A percentile compares a stretch with the other conserved stretches of the same genome.
phyloP scores from a whole-genome alignment of 2,329 filamentous ascomycete species.

The Sarocladiaceae sp. region DNA sequence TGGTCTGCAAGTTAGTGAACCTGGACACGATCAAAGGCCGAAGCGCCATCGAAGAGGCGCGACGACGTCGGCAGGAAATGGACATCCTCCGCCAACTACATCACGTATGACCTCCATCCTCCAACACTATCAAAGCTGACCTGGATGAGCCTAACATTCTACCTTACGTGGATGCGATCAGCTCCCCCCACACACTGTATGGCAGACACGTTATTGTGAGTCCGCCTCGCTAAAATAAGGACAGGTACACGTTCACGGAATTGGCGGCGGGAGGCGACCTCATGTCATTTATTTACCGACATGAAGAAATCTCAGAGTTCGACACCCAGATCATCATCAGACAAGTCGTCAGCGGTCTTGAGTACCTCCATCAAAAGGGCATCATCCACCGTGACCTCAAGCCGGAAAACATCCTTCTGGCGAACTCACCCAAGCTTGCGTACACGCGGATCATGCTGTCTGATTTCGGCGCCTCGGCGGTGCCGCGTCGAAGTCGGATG shows the following conservation, averaged over 20 bases:
- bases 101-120: constrained; percentile 38
- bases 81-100: constrained; percentile 46
- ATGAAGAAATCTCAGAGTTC: constrained; percentile 30
- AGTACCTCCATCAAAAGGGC: constrained; percentile 42
- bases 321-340: constrained; percentile 38
- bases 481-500: constrained; percentile 35
- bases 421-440: constrained; percentile 34
- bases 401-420: constrained; percentile 46
- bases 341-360: constrained; percentile 40
- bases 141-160: constrained; percentile 46
- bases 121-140: constrained; percentile 13
- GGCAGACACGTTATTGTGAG: constrained; percentile 13
- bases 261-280: constrained; percentile 50
- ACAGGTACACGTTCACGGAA: constrained; percentile 50
- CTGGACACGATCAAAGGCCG: constrained; percentile 28
- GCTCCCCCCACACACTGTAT: constrained; percentile 40
- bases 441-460: constrained; percentile 42
- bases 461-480: constrained; percentile 45
- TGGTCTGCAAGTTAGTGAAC: constrained; percentile 63
- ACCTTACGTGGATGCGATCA: constrained; percentile 43
- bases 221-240: background rate
- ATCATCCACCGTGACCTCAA: constrained; percentile 50
- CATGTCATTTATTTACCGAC: constrained; percentile 39
- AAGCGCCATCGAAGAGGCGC: constrained; percentile 21
- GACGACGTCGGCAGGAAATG: constrained; percentile 39